phyloP scores from a whole-genome alignment of 805 yeast genomes.

The Metschnikowia bowlesiae region DNA sequence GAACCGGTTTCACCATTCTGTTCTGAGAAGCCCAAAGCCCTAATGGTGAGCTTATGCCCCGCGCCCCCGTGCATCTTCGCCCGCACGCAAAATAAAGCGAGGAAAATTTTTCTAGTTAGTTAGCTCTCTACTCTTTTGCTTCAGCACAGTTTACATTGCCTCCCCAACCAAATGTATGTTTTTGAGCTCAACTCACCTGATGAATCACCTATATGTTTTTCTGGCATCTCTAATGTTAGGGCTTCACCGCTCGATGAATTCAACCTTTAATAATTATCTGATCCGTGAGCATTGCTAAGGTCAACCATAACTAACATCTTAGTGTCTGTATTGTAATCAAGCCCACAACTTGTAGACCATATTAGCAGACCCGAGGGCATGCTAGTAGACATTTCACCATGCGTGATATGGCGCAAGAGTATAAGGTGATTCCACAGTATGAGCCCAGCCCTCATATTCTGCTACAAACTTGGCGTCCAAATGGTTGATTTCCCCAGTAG shows the following conservation, averaged over 20 bases:
- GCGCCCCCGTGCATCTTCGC: conserved; percentile 9
- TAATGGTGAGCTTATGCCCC: conserved; percentile 7
- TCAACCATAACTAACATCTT: conserved; percentile 5
- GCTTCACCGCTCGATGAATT: conserved; percentile 74
- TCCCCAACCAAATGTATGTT: background rate
- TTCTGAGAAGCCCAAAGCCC: conserved; percentile 4
- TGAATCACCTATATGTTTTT: conserved; percentile 48
- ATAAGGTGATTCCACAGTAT: background rate
- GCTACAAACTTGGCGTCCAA: too few species aligned
- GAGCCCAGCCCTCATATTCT: too few species aligned
- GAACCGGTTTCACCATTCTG: conserved; percentile 14
- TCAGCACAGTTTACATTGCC: background rate
- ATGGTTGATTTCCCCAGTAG: too few species aligned
- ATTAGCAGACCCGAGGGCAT: too few species aligned
- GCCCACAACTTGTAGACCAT: background rate
- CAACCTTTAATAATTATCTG: conserved; percentile 69
- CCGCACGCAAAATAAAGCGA: background rate
- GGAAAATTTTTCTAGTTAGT: conserved; percentile 1
- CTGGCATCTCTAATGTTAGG: conserved; percentile 95
- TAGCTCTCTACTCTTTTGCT: background rate
- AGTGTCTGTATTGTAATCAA: background rate
- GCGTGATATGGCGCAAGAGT: background rate
- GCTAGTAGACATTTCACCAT: too few species aligned
- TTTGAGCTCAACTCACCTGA: conserved; percentile 20
- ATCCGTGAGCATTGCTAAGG: conserved; percentile 18